Percentiles rank a stretch among this genome's conserved stretches.
Evolutionary conservation across 768 basidiomycete species (phyloP).

Genomic region (Sporobolomyces phaffii): DNA sequence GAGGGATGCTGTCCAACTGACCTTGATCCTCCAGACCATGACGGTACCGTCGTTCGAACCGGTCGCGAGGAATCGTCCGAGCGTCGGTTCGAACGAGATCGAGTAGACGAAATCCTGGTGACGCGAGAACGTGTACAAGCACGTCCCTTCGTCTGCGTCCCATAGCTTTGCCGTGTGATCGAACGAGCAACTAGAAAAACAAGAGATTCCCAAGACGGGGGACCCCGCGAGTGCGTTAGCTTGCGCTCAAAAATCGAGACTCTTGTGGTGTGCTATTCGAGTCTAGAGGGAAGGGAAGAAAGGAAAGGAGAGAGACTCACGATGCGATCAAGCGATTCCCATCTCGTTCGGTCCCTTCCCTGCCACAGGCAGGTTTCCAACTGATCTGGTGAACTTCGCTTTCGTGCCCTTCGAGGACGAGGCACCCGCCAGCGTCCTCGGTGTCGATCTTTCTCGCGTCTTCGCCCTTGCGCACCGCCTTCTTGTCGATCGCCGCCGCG

Average conservation of each 20-base stretch:
- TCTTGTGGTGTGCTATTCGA: too few species aligned
- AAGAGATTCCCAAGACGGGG: too few species aligned
- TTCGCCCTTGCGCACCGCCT: conserved; percentile 6
- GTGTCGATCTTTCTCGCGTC: conserved; percentile 21
- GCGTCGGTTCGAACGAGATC: conserved; percentile 64
- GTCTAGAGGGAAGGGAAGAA: background rate
- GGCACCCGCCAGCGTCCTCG: conserved; percentile 21
- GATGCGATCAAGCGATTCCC: conserved; percentile 36
- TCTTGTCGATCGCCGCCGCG: background rate
- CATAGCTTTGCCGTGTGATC: conserved; percentile 74
- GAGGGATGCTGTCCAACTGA: too few species aligned
- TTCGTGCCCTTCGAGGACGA: conserved; percentile 38
- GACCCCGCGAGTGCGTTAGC: too few species aligned
- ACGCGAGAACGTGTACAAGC: conserved; percentile 64
- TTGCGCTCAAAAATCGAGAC: too few species aligned
- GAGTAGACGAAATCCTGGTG: conserved; percentile 69
- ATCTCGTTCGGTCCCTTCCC: background rate
- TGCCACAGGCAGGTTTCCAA: conserved; percentile 34
- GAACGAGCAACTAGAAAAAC: conserved; percentile 60
- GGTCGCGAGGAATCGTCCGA: conserved; percentile 63
- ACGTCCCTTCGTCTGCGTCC: conserved; percentile 72
- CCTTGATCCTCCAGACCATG: conserved; percentile 64
- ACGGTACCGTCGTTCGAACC: conserved; percentile 74
- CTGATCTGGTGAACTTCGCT: conserved; percentile 40
- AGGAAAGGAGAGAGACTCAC: too few species aligned